phyloP scores from a whole-genome alignment of 441 rosid genomes.

The Erodium chrysanthum region DNA sequence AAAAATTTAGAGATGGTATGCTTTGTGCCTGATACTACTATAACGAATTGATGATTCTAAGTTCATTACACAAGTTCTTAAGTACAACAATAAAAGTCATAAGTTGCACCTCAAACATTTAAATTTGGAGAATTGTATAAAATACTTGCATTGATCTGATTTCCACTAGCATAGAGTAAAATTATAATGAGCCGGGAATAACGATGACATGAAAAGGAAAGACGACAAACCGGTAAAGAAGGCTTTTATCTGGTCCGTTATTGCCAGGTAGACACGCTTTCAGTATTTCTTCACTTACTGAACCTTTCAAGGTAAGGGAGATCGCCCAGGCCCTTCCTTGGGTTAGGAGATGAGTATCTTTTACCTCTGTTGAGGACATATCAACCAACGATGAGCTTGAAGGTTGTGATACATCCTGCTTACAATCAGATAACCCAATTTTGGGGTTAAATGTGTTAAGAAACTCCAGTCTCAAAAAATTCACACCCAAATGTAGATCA shows the following conservation, averaged over 20 bases:
- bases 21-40: not conserved
- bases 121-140: no score
- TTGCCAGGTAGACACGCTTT: conserved; percentile 23
- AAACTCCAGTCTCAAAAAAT: not conserved
- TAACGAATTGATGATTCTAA: not conserved
- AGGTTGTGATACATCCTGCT: conserved; percentile 43
- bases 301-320: conserved; percentile 45
- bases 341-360: conserved; percentile 38
- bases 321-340: conserved; percentile 81
- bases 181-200: not conserved
- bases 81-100: not conserved
- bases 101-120: not conserved
- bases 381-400: conserved; percentile 35
- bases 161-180: not conserved
- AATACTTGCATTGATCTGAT: not conserved
- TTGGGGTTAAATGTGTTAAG: not conserved
- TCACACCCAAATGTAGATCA: not conserved
- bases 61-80: not conserved
- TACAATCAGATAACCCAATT: conserved; percentile 11
- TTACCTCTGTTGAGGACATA: conserved; percentile 25
- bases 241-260: conserved; percentile 31
- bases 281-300: conserved; percentile 46
- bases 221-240: conserved; percentile 58
- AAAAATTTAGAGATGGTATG: not conserved
- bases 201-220: conserved; percentile 1